Evolutionary conservation across 106 monocot species (phyloP), one percentile per base, ranked within the genome.

Genomic region (Posidonia australis): DNA sequence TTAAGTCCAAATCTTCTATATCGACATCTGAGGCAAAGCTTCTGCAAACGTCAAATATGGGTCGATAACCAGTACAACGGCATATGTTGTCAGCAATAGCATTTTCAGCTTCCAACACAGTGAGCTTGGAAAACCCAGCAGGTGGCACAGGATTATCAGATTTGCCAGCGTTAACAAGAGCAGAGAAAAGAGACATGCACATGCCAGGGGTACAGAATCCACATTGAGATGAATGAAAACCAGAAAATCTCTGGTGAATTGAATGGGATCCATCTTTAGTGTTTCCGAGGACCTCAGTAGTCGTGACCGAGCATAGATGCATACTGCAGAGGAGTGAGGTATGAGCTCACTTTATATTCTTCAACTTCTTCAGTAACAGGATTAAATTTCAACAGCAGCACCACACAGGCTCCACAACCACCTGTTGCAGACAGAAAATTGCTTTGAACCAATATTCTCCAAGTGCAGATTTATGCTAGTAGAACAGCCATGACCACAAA

Each of bases 331-430:
- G 75, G 86, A 20, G 87, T 87, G 44, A 92, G 79, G 51, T 86
- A 87, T 47, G 92, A 84, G 52, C 77, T 79, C 28, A 79, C 69
- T 4, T 78, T 41, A 46, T 59, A 63, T 41, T 86, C 72, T 28
- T 67, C 60, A 18, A 92, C 73, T 64, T 70, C 41, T 18, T 75
- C 63, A 1, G 51, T 47, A n/a, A 59, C 44, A 6, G 86, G 79
- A 22, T 82, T 79, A 60, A 70, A 92, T 18, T 73, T 80, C 13
- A 84, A 79, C 14, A 87, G 68, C 18, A 92, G 77, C 51, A 92
- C 84, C 26, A 82, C 92, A 63, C 92, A 92, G 48, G 92, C 92
- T 36, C 92, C 92, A 65, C 92, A 92, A 1, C 92, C 92, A 77
- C 92, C 92, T 87, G 36, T 36, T 7, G 36, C 36, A 36, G 36